phyloP scores from a whole-genome alignment of 2,329 filamentous ascomycete genomes.

The Arthroderma uncinatum region DNA sequence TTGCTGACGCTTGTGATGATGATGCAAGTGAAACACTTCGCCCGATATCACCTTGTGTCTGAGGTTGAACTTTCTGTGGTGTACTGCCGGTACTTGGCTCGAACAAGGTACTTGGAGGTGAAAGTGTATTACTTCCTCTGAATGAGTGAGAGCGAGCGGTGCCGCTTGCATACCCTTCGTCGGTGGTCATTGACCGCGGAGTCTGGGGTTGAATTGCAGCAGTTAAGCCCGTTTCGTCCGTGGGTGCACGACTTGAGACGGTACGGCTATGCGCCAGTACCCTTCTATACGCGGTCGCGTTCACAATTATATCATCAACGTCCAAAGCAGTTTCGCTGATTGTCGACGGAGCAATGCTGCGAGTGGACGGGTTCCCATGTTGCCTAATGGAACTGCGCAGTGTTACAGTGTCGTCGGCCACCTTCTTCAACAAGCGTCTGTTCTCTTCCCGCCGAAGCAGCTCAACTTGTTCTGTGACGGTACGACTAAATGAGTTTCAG shows the following conservation, averaged over 20 bases:
- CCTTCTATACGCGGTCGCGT: constrained; percentile 21
- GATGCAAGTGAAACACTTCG: not conserved
- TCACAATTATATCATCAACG: constrained; percentile 23
- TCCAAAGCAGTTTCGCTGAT: constrained; percentile 25
- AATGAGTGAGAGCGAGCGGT: constrained; percentile 9
- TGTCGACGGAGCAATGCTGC: constrained; percentile 21
- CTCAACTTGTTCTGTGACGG: constrained; percentile 26
- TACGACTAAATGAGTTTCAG: constrained; percentile 18
- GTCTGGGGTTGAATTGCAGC: not conserved
- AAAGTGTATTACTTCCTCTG: not conserved
- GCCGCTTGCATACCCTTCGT: constrained; percentile 23
- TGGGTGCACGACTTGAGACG: not conserved
- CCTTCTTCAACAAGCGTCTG: constrained; percentile 26
- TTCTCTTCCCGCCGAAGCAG: constrained; percentile 26
- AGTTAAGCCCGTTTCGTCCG: not conserved
- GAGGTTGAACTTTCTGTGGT: not conserved
- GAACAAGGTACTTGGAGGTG: not conserved
- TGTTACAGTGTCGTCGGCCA: constrained; percentile 29
- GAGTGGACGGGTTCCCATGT: constrained; percentile 21
- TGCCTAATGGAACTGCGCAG: constrained; percentile 22
- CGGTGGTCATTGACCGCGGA: constrained; percentile 12
- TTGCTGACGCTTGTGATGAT: not conserved
- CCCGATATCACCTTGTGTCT: not conserved
- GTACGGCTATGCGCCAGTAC: constrained; percentile 11
- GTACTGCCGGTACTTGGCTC: not conserved